These are phyloP conservation scores for Leptomonas pyrrhocoris DNA, from an alignment of 208 protist genomes.

Conservation along the genomic window DNA sequence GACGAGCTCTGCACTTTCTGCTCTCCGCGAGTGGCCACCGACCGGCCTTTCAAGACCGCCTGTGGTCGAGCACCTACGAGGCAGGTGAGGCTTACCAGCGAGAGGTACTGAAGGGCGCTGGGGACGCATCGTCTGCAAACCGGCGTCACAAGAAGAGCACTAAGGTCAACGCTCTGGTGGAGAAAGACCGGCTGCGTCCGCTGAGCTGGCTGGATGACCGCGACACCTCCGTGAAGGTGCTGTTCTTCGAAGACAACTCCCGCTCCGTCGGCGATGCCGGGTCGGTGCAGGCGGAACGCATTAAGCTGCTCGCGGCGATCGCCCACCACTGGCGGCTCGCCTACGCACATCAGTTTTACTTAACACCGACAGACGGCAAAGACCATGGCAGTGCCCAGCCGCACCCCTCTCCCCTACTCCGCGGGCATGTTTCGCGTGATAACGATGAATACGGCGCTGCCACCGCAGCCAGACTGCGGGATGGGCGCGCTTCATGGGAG, in stretches of 20 bases:
- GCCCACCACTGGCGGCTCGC: constrained; percentile 27
- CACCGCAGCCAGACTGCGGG: background rate
- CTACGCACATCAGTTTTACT: constrained; percentile 33
- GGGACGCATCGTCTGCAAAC: background rate
- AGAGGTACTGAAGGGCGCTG: background rate
- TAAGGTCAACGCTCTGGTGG: background rate
- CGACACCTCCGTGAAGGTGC: constrained; percentile 28
- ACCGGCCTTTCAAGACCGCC: constrained; percentile 18
- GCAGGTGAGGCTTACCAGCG: constrained; percentile 15
- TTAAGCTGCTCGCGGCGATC: constrained; percentile 28
- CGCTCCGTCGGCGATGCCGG: constrained; percentile 26
- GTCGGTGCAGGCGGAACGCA: constrained; percentile 27
- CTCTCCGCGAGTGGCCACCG: constrained; percentile 20
- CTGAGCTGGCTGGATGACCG: constrained; percentile 36
- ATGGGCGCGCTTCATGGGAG: constrained; percentile 18
- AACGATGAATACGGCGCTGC: background rate
- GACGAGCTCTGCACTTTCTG: constrained; percentile 33
- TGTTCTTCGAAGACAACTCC: constrained; percentile 33
- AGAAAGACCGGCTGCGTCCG: constrained; percentile 20
- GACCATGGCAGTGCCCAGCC: constrained; percentile 6
- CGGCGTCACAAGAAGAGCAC: background rate
- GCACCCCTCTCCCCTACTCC: background rate
- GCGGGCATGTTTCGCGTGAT: background rate
- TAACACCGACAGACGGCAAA: constrained; percentile 13
- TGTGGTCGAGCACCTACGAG: constrained; percentile 30